Conservation (phyloP, 768 basidiomycete species). For the Lyophyllum shimeji region DNA sequence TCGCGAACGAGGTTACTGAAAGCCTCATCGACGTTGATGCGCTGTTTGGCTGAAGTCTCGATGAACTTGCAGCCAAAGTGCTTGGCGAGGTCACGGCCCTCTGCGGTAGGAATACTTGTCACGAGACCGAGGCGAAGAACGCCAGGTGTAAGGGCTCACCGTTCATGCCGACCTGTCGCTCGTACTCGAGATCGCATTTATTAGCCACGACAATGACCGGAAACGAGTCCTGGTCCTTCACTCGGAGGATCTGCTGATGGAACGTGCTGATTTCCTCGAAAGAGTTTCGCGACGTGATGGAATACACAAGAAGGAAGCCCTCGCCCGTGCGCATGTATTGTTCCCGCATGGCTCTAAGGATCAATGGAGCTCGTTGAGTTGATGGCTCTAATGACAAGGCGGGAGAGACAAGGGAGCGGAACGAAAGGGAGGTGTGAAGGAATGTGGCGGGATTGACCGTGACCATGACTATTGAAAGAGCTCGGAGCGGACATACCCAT, state of each 20-base stretch:
- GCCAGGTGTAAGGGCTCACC: conserved; percentile 44
- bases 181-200: conserved; percentile 94
- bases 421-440: no score
- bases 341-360: conserved; percentile 89
- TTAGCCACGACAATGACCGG: conserved; percentile 98
- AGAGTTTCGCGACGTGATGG: conserved; percentile 96
- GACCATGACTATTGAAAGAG: not conserved
- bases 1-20: conserved; percentile 92
- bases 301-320: conserved; percentile 96
- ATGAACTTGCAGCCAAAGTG: conserved; percentile 94
- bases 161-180: conserved; percentile 94
- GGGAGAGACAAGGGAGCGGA: not conserved
- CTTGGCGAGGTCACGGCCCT: conserved; percentile 96
- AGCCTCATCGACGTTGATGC: conserved; percentile 96
- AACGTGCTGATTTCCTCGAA: conserved; percentile 97
- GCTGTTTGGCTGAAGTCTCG: conserved; percentile 94
- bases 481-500: conserved; percentile 61
- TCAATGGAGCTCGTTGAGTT: not conserved
- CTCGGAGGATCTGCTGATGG: conserved; percentile 94
- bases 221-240: conserved; percentile 95
- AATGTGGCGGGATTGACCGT: no score
- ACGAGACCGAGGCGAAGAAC: not conserved
- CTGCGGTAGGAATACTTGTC: conserved; percentile 39
- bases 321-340: conserved; percentile 99
- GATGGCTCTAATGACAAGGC: not conserved